Evolutionary conservation across 306 rosid genomes (phyloP).

Genomic region (Prunus mume): DNA sequence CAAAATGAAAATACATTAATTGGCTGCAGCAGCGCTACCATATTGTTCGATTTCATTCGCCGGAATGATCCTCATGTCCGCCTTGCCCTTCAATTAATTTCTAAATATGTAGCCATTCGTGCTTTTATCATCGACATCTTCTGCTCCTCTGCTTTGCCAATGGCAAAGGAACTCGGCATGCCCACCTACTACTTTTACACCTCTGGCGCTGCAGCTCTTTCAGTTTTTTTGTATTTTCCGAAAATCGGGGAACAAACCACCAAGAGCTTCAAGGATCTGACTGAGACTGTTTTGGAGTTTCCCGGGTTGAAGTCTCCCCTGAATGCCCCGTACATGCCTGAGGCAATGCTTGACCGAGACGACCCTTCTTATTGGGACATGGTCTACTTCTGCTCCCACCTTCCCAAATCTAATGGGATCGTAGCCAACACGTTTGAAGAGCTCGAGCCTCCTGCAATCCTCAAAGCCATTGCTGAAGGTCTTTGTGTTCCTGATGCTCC

Average conservation of each 20-base stretch:
- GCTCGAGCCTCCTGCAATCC: slow-evolving; percentile 12
- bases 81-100: slow-evolving; percentile 14
- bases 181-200: slow-evolving; percentile 33
- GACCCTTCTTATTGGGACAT: background rate
- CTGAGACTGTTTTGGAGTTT: background rate
- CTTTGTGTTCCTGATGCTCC: slow-evolving; percentile 12
- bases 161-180: slow-evolving; percentile 8
- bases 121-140: slow-evolving; percentile 33
- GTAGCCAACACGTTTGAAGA: slow-evolving; percentile 26
- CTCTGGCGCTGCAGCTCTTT: slow-evolving; percentile 17
- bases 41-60: slow-evolving; percentile 7
- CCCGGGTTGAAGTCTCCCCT: slow-evolving; percentile 19
- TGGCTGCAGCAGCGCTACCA: background rate
- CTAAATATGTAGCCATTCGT: background rate
- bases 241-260: background rate
- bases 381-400: background rate
- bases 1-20: background rate
- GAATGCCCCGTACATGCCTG: background rate
- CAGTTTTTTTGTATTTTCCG: slow-evolving; percentile 11
- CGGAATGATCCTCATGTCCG: slow-evolving; percentile 5
- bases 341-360: slow-evolving; percentile 1
- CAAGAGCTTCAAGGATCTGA: slow-evolving; percentile 20
- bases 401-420: slow-evolving; percentile 16
- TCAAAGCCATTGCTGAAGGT: slow-evolving; percentile 15
- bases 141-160: slow-evolving; percentile 19